Conservation (phyloP, 495 filamentous ascomycete species). For the Parathielavia appendiculata region DNA sequence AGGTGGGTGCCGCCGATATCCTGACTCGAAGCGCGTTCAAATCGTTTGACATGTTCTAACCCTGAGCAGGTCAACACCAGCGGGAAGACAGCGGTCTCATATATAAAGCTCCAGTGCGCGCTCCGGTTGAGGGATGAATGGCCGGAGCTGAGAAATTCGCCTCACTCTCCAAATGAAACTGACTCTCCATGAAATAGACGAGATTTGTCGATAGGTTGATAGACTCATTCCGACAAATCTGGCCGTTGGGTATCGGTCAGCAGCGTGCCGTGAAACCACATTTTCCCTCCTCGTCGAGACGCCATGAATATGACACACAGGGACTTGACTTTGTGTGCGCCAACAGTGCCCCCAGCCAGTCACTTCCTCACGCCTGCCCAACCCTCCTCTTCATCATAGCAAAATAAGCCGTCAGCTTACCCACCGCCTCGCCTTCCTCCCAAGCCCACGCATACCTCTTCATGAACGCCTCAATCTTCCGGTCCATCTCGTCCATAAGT, state of each 20-base stretch:
- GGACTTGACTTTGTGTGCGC: no score
- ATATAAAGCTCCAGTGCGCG: neutral
- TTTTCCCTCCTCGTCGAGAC: neutral
- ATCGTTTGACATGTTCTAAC: neutral
- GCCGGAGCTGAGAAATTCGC: neutral
- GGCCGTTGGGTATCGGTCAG: neutral
- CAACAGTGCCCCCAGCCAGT: neutral
- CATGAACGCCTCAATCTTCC: slow-evolving; percentile 35
- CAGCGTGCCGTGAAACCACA: neutral
- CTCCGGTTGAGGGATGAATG: neutral
- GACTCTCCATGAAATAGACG: neutral
- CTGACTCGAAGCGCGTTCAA: no score
- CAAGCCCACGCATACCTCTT: slow-evolving; percentile 38
- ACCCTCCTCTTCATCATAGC: slow-evolving; percentile 19
- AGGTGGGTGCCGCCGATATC: neutral
- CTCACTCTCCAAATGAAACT: neutral
- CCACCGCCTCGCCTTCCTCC: slow-evolving; percentile 27
- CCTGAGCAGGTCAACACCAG: slow-evolving; percentile 2
- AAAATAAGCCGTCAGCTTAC: slow-evolving; percentile 41
- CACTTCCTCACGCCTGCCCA: neutral
- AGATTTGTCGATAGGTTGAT: neutral
- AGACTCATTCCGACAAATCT: no score
- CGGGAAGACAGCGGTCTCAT: neutral
- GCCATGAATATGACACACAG: no score
- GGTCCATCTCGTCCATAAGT: slow-evolving; percentile 31